phyloP scores from a whole-genome alignment of 257 asterid genomes.

The Salvia miltiorrhiza region DNA sequence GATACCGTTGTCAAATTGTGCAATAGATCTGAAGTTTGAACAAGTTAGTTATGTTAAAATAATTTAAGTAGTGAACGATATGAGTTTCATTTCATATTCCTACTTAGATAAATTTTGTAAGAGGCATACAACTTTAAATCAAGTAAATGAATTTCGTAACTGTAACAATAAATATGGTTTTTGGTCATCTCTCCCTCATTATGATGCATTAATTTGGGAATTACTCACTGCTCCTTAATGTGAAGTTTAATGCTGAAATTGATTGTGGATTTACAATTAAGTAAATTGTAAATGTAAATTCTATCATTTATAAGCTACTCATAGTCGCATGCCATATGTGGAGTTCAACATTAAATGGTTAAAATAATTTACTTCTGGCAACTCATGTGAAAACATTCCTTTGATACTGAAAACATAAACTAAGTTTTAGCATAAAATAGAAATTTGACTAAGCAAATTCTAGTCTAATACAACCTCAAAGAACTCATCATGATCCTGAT shows the following conservation, averaged over 20 bases:
- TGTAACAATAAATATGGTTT: slow-evolving; percentile 10
- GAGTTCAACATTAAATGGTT: not conserved
- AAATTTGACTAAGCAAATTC: not conserved
- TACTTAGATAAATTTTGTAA: not conserved
- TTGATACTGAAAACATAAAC: not conserved
- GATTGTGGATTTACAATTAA: slow-evolving; percentile 4
- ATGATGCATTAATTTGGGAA: slow-evolving; percentile 21
- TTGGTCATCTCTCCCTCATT: slow-evolving; percentile 16
- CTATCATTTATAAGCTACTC: not conserved
- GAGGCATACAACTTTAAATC: slow-evolving; percentile 11
- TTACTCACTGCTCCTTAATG: slow-evolving; percentile 16
- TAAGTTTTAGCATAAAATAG: not conserved
- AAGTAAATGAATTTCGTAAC: slow-evolving; percentile 22
- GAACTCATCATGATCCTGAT: not conserved
- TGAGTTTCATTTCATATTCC: not conserved
- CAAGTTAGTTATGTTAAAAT: not conserved
- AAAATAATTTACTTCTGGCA: not conserved
- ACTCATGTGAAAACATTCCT: not conserved
- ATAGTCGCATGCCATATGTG: not conserved
- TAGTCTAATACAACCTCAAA: not conserved
- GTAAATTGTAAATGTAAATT: slow-evolving; percentile 3
- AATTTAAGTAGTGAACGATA: not conserved
- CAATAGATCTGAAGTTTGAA: not conserved
- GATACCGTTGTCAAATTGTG: not conserved
- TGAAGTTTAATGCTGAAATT: slow-evolving; percentile 24